Evolutionary conservation across 2,329 filamentous ascomycete genomes (phyloP).

Genomic region (Neofusicoccum cordaticola): DNA sequence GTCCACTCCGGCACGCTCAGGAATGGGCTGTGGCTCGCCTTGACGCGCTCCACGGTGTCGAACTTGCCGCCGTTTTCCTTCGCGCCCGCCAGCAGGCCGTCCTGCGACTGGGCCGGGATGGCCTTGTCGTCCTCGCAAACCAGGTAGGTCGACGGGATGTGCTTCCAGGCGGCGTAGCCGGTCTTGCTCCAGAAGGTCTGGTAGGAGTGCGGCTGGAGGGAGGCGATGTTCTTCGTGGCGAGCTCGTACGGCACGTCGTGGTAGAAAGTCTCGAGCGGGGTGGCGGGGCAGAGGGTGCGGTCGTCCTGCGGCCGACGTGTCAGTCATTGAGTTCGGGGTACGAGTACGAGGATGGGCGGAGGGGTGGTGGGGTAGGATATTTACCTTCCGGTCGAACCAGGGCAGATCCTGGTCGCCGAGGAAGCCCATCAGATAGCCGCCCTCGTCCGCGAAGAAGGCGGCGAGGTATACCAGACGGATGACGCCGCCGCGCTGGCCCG

Average conservation of each 20-base stretch:
- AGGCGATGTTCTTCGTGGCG: constrained; percentile 24
- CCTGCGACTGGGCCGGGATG: constrained; percentile 31
- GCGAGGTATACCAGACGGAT: constrained; percentile 6
- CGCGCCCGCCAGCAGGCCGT: constrained; percentile 29
- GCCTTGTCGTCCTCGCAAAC: constrained; percentile 37
- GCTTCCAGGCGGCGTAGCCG: constrained; percentile 33
- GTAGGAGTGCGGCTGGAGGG: constrained; percentile 26
- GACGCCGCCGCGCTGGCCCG: not conserved
- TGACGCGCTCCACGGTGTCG: constrained; percentile 27
- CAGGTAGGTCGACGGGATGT: constrained; percentile 37
- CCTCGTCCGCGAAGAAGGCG: not conserved
- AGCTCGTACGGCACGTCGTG: constrained; percentile 29
- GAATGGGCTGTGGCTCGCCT: constrained; percentile 43
- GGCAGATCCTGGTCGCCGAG: not conserved
- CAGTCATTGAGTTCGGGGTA: too few relatives aligned
- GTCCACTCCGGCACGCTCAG: constrained; percentile 37
- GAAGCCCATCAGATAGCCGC: not conserved
- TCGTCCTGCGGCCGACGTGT: not conserved
- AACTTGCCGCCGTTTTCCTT: constrained; percentile 24
- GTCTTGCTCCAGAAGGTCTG: constrained; percentile 27
- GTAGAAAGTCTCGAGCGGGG: constrained; percentile 22
- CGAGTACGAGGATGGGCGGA: not conserved
- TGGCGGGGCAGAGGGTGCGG: not conserved
- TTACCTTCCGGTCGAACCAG: constrained; percentile 19
- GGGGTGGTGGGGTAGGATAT: not conserved